A percentile compares a stretch with the other conserved stretches of the same genome.
phyloP scores from a whole-genome alignment of 371 early-diverging fungal species.

The Batrachochytrium dendrobatidis region DNA sequence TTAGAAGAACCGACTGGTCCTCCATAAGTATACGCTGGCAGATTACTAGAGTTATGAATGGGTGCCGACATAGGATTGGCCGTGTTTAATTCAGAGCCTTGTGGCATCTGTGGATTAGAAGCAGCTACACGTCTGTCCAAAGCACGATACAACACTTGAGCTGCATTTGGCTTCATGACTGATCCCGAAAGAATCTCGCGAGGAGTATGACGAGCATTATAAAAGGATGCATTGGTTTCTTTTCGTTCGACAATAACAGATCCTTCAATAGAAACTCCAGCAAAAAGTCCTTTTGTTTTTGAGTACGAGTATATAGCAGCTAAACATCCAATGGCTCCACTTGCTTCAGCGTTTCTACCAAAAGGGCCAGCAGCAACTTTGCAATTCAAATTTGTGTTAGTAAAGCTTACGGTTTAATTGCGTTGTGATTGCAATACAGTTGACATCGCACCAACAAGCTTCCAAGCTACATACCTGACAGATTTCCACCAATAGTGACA shows the following conservation, averaged over 20 bases:
- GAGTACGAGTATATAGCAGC: conserved; percentile 87
- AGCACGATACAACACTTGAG: conserved; percentile 65
- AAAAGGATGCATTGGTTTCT: conserved; percentile 85
- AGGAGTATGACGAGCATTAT: conserved; percentile 70
- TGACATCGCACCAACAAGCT: background rate
- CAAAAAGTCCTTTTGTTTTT: conserved; percentile 82
- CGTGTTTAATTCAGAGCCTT: too few species aligned
- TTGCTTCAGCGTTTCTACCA: conserved; percentile 88
- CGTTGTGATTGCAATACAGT: background rate
- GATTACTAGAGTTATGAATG: background rate
- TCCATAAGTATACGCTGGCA: too few species aligned
- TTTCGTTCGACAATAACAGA: conserved; percentile 86
- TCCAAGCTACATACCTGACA: conserved; percentile 37
- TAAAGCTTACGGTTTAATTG: conserved; percentile 2
- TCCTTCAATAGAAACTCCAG: conserved; percentile 93
- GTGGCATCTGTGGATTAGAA: background rate
- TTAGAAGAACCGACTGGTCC: background rate
- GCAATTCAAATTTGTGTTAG: too few species aligned
- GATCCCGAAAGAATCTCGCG: conserved; percentile 75
- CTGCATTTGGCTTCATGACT: conserved; percentile 74
- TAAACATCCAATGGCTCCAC: conserved; percentile 69
- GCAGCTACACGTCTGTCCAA: background rate
- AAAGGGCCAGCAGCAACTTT: conserved; percentile 90
- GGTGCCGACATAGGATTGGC: background rate
- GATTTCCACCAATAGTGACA: conserved; percentile 82